Evolutionary conservation across 1,284 basidiomycete species (phyloP), one percentile per base, ranked within the genome.

Genomic region (Phellopilus nigrolimitatus): DNA sequence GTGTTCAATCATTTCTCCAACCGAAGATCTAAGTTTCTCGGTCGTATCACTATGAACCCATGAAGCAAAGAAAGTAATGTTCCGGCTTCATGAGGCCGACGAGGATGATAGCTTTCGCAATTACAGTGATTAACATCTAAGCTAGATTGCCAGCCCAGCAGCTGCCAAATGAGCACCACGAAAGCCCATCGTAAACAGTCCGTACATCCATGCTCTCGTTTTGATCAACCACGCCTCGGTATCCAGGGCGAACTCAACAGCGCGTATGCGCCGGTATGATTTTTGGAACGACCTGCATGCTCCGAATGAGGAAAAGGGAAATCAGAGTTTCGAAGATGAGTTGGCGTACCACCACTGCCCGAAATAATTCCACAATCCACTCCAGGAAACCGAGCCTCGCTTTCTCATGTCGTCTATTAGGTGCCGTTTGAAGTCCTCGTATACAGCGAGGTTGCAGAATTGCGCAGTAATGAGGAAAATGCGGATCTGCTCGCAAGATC

Each of bases 391-490:
- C 6, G 83, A 64, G 0, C 82, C 80, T 24, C 68, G 67, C 34
- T 70, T 66, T 47, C 73, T 67, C 69, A 84, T 72, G 56, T 66
- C 61, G 50, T 72, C 66, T 50, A 75, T 66, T 4, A 83, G 59
- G 10, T 73, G 72, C 49, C 75, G 71, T 59, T 76, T 75, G 53
- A 95, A 91, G 62, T 90, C 87, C 59, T 80, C 73, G 85, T 92
- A 97, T 1, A 94, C 88, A 33, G 93, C 83, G 17, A 73, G 74
- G 42, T 85, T 79, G 66, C 95, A 98, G 67, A 91, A 97, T 60
- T 91, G 88, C 0, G 94, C 94, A 4, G 90, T 88, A 55, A 98
- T 89, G 34, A 98, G 67, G 67, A 97, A 99, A 61, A 97, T 82
- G 9, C 94, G 86, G 55, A 84, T 73, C 78, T 88, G 51, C 10